A percentile compares a stretch with the other conserved stretches of the same genome.
Conservation (phyloP, 1,284 basidiomycete species). For the Cystobasidium slooffiae region DNA sequence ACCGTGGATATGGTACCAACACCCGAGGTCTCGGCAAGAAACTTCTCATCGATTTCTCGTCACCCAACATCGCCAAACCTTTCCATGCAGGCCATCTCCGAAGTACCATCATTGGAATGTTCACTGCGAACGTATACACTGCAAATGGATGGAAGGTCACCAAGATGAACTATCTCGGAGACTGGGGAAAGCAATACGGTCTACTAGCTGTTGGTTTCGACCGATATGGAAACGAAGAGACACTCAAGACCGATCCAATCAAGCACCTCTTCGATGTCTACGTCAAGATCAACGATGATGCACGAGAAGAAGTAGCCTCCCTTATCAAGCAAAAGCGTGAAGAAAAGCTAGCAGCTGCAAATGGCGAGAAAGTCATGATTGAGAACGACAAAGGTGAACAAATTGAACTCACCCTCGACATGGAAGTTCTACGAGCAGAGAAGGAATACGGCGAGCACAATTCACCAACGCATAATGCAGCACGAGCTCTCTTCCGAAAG, state of each 20-base stretch:
- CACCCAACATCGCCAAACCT: conserved; percentile 97
- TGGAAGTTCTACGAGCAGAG: conserved; percentile 39
- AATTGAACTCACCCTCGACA: conserved; percentile 46
- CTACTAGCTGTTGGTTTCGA: conserved; percentile 91
- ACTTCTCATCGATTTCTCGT: conserved; percentile 83
- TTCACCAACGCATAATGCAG: conserved; percentile 72
- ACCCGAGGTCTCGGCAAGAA: conserved; percentile 70
- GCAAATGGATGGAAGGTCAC: conserved; percentile 90
- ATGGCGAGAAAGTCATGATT: conserved; percentile 38
- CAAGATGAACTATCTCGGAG: conserved; percentile 81
- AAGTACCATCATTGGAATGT: conserved; percentile 96
- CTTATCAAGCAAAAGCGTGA: conserved; percentile 27
- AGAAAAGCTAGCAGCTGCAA: conserved; percentile 16
- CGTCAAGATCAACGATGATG: conserved; percentile 89
- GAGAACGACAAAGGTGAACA: conserved; percentile 62
- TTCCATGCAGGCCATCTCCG: conserved; percentile 98
- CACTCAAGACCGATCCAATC: conserved; percentile 85
- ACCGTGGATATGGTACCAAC: conserved; percentile 62
- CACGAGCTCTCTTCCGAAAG: conserved; percentile 88
- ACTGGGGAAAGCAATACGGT: conserved; percentile 63
- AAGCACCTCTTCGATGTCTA: conserved; percentile 94
- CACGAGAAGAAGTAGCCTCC: conserved; percentile 57
- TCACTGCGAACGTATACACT: conserved; percentile 88
- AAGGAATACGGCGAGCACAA: conserved; percentile 48
- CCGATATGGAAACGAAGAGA: conserved; percentile 83